Percentiles rank a stretch among this genome's conserved stretches.
Conservation (phyloP, 352 stramenopile species). For the Pythium chondricola region DNA sequence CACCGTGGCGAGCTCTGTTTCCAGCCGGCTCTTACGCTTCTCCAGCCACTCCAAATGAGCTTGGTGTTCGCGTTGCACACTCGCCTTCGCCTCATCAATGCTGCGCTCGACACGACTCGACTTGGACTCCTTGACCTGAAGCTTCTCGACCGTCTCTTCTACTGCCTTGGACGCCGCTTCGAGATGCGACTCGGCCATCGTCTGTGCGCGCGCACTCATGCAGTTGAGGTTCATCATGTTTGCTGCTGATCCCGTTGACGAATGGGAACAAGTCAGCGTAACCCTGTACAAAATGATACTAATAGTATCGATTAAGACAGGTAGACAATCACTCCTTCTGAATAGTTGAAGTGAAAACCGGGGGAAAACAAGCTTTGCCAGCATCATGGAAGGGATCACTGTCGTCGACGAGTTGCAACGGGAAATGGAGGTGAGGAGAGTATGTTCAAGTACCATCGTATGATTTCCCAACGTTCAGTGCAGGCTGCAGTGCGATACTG, state of each 20-base stretch:
- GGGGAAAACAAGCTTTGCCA: no score
- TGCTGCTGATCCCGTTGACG: no score
- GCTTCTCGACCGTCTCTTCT: conserved; percentile 43
- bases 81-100: conserved; percentile 37
- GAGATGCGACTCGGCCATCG: conserved; percentile 57
- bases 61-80: background rate
- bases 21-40: conserved; percentile 38
- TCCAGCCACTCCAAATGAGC: conserved; percentile 51
- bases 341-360: conserved; percentile 20
- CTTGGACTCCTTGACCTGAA: conserved; percentile 54
- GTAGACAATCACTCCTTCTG: conserved; percentile 22
- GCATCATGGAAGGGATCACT: conserved; percentile 21
- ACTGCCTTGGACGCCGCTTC: conserved; percentile 62
- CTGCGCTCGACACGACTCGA: conserved; percentile 23
- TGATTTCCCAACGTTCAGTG: no score
- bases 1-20: conserved; percentile 35
- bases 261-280: conserved; percentile 1
- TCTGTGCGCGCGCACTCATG: conserved; percentile 41
- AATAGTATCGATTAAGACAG: background rate
- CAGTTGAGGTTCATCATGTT: conserved; percentile 65
- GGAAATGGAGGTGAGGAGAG: conserved; percentile 21
- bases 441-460: no score
- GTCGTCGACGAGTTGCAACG: conserved; percentile 25
- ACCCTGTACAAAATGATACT: conserved; percentile 11
- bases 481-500: no score